These are phyloP conservation scores for Pinus taeda DNA, from an alignment of 75 land plant genomes.

Conservation along the genomic window DNA sequence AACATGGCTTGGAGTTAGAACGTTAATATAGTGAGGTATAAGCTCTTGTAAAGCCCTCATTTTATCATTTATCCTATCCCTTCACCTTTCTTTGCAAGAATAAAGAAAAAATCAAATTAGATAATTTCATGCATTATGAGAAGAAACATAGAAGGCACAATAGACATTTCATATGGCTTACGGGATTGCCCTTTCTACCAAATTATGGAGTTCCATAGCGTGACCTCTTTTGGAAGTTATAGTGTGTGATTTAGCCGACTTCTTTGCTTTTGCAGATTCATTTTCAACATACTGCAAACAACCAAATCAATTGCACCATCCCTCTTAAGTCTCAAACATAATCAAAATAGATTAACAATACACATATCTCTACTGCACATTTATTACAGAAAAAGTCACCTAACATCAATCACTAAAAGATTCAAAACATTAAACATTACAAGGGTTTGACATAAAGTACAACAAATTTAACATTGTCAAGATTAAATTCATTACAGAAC, in stretches of 20 bases:
- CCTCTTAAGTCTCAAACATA: slow-evolving; percentile 8
- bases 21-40: slow-evolving; percentile 71
- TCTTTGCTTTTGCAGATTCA: slow-evolving; percentile 53
- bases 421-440: neutral
- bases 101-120: neutral
- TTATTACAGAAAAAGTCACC: neutral
- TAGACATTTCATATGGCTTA: neutral
- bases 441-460: neutral
- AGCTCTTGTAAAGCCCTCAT: slow-evolving; percentile 74
- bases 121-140: neutral
- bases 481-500: neutral
- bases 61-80: slow-evolving; percentile 69
- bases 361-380: neutral
- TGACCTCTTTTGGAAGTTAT: slow-evolving; percentile 72
- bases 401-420: no score
- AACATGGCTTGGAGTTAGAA: slow-evolving; percentile 2
- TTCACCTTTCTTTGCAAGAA: slow-evolving; percentile 40
- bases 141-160: neutral
- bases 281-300: slow-evolving; percentile 59
- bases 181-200: slow-evolving; percentile 72
- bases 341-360: neutral
- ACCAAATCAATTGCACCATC: neutral
- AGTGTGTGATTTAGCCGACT: slow-evolving; percentile 27
- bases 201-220: slow-evolving; percentile 91
- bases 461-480: neutral